Evolutionary conservation across 1,139 yeast species (phyloP).

Genomic region (Candida gigantensis): DNA sequence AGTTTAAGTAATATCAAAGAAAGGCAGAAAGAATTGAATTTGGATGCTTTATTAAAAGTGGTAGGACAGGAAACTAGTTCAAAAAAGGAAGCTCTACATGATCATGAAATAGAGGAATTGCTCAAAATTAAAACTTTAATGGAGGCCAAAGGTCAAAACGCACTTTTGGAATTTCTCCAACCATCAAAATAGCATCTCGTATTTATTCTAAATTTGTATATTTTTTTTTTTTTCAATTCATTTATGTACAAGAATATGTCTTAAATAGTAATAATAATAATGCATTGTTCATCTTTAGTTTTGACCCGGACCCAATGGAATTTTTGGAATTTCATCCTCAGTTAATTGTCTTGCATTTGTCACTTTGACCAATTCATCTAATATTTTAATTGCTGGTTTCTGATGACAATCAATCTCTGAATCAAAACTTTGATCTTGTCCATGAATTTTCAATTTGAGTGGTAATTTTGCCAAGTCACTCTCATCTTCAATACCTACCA

Average conservation of each 20-base stretch:
- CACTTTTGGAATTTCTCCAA: constrained; percentile 58
- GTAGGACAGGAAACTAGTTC: constrained; percentile 24
- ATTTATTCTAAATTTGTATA: too few relatives aligned
- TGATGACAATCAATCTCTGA: constrained; percentile 35
- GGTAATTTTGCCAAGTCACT: constrained; percentile 50
- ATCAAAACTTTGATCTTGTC: constrained; percentile 18
- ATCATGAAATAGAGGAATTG: constrained; percentile 52
- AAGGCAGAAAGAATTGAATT: constrained; percentile 21
- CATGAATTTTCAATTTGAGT: constrained; percentile 38
- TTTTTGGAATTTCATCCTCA: constrained; percentile 27
- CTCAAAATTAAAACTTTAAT: constrained; percentile 60
- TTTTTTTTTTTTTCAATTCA: too few relatives aligned
- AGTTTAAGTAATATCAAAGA: constrained; percentile 23
- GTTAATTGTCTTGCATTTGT: constrained; percentile 35
- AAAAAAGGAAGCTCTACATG: constrained; percentile 6
- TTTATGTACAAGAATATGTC: background rate
- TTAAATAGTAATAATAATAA: background rate
- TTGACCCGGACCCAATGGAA: constrained; percentile 1
- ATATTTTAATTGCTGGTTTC: constrained; percentile 27
- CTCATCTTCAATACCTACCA: constrained; percentile 48
- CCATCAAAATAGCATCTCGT: too few relatives aligned
- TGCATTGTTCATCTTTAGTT: background rate
- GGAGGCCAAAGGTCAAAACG: constrained; percentile 68
- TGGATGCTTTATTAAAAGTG: constrained; percentile 26
- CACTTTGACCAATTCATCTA: constrained; percentile 29